Evolutionary conservation across 2,329 filamentous ascomycete species (phyloP).

Genomic region (Cercospora sesami): DNA sequence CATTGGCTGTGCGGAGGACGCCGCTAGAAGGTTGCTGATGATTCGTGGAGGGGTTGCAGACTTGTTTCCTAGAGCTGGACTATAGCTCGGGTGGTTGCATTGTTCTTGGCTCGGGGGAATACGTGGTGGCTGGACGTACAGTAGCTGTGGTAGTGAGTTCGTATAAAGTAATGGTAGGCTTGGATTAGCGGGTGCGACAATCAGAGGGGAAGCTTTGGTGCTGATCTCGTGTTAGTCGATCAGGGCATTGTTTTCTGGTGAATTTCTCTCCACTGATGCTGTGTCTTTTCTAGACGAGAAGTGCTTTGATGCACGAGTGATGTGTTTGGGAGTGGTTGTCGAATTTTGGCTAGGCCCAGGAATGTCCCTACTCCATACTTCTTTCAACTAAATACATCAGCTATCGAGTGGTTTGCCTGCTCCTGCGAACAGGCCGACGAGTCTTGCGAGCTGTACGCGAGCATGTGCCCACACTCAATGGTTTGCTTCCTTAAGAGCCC

Average conservation of each 20-base stretch:
- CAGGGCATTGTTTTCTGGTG: not conserved
- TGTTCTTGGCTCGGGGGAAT: not conserved
- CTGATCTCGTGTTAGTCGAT: not conserved
- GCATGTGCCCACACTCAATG: too few relatives aligned
- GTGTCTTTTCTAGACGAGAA: not conserved
- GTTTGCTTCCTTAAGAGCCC: too few relatives aligned
- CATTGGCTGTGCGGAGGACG: constrained; percentile 2
- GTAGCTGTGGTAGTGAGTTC: not conserved
- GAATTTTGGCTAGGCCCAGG: not conserved
- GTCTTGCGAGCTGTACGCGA: not conserved
- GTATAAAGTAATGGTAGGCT: not conserved
- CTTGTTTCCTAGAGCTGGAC: not conserved
- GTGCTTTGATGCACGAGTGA: not conserved
- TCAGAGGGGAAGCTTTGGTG: not conserved
- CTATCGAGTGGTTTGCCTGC: not conserved
- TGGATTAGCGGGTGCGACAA: not conserved
- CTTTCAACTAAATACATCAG: not conserved
- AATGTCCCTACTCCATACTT: not conserved
- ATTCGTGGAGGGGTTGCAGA: not conserved
- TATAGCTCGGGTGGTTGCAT: not conserved
- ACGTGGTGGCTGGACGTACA: not conserved
- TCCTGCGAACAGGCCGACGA: not conserved
- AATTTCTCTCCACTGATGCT: not conserved
- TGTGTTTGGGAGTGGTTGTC: not conserved
- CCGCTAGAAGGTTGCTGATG: not conserved